Conservation (phyloP, 2,329 filamentous ascomycete genomes). For the Botrytis deweyae region DNA sequence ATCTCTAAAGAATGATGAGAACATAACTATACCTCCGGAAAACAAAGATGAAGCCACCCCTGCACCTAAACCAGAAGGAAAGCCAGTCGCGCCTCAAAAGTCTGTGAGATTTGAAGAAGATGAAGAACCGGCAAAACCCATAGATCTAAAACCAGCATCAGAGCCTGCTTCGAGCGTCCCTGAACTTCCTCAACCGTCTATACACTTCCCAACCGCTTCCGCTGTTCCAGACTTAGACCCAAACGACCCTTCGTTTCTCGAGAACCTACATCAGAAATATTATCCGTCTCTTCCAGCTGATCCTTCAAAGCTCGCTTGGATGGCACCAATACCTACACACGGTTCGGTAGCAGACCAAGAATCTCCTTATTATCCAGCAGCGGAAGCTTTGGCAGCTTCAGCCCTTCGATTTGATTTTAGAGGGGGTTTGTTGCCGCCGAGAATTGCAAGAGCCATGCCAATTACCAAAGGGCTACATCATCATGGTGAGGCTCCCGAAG, state of each 20-base stretch:
- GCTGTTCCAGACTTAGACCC: conserved; percentile 75
- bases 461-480: conserved; percentile 83
- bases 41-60: conserved; percentile 23
- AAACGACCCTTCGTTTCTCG: conserved; percentile 76
- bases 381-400: conserved; percentile 68
- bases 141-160: conserved; percentile 40
- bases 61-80: conserved; percentile 32
- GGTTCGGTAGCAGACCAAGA: conserved; percentile 64
- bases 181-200: conserved; percentile 45
- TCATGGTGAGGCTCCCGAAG: conserved; percentile 87
- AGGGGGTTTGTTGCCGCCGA: conserved; percentile 76
- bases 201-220: conserved; percentile 46
- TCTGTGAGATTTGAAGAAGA: conserved; percentile 43
- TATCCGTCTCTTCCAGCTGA: conserved; percentile 86
- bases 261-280: conserved; percentile 85
- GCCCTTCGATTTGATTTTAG: conserved; percentile 87
- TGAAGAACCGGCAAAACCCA: conserved; percentile 44
- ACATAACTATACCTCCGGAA: neutral
- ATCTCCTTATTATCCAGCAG: conserved; percentile 79
- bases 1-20: neutral
- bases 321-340: conserved; percentile 68
- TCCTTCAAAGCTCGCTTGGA: conserved; percentile 85
- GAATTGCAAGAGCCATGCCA: conserved; percentile 70
- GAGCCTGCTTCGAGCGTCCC: conserved; percentile 56
- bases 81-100: conserved; percentile 43